Evolutionary conservation across 2,329 filamentous ascomycete genomes (phyloP), one percentile per base, ranked within the genome.

Genomic region (Trichoderma atroviride): DNA sequence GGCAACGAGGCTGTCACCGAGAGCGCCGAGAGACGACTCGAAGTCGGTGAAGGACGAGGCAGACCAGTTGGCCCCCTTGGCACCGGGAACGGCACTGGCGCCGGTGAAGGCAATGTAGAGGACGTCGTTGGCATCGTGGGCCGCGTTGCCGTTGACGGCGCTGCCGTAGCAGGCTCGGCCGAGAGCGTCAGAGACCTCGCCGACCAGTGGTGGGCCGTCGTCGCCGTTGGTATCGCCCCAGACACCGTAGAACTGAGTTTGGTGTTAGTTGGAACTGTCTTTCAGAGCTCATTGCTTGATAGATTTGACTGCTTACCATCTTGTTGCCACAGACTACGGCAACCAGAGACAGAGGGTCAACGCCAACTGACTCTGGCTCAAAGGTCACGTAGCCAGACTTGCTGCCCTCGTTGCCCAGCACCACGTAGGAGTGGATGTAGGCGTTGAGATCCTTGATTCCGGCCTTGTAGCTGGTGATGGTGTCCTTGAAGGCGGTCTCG

Each of bases 61-160:
- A 4, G 78, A 77, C 87, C 87, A 90, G 24, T 82, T 76, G 0
- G 87, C 87, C 11, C 81, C 82, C 1, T 77, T 76, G 4, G 79
- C 77, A 0, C 87, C 87, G 0, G 86, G 86, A 1, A 88, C 84
- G 0, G 87, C 87, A 10, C 84, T 81, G 0, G 76, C 60, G 0
- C 87, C 87, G 0, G 79, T 81, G 72, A 90, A 90, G 0, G 85
- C 87, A 58, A 90, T 80, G 73, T 87, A 90, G 27, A 90, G 76
- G 0, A 89, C 85, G 73, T 90, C 86, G n/a, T 85, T 74, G 0
- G 60, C 63, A 56, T 81, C 80, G 73, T 88, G 83, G 0, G 64
- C 73, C 1, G 70, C 35, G n/a, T 71, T 68, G 1, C 87, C 87
- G 22, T 77, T 84, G 50, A 89, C 79, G 0, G 74, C 75, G 11